Conservation (phyloP, 305 asterid species). For the Solanum hybrid region DNA sequence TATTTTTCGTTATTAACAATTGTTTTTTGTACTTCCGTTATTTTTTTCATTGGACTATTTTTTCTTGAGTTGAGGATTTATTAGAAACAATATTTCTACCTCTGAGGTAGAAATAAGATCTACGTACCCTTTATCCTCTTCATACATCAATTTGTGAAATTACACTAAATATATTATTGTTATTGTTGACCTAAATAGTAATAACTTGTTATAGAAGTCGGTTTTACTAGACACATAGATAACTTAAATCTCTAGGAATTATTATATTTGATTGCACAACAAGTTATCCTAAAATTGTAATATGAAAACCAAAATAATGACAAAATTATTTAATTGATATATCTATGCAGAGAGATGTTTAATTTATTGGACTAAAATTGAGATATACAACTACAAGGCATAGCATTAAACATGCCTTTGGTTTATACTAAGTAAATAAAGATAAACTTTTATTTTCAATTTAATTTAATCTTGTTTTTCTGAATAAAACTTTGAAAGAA, state of each 20-base stretch:
- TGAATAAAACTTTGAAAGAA: not conserved
- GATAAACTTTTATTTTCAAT: not conserved
- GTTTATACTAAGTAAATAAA: not conserved
- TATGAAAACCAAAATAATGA: not conserved
- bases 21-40: not conserved
- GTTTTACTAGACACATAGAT: not conserved
- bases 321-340: not conserved
- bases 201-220: not conserved
- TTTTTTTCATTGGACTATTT: not conserved
- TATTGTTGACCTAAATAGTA: not conserved
- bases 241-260: not conserved
- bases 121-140: not conserved
- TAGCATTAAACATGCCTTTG: not conserved
- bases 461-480: not conserved
- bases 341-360: not conserved
- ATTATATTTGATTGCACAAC: not conserved
- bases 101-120: not conserved
- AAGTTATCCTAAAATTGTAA: not conserved
- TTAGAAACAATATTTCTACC: not conserved
- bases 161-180: not conserved
- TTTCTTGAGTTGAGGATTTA: not conserved
- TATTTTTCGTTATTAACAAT: not conserved
- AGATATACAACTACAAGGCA: not conserved
- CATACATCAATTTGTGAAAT: not conserved
- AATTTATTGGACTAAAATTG: not conserved